phyloP scores from a whole-genome alignment of 345 rosid species.

The Salix exigua region DNA sequence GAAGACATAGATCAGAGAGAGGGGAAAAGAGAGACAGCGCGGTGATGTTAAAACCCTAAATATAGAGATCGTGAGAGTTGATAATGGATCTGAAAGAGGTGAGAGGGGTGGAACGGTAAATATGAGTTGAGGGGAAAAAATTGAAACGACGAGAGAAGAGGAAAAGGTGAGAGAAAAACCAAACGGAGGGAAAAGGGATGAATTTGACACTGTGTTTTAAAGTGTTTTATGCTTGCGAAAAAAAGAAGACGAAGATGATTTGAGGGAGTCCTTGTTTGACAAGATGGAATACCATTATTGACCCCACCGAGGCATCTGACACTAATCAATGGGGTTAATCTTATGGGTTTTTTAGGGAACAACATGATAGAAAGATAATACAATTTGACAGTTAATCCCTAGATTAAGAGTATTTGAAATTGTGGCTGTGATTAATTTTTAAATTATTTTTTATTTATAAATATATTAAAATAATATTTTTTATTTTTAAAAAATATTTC shows the following conservation, averaged over 20 bases:
- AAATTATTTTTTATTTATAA: too few species aligned
- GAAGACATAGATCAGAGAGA: background rate
- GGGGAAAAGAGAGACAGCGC: background rate
- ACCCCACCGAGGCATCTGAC: background rate
- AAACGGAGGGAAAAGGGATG: background rate
- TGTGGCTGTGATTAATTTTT: too few species aligned
- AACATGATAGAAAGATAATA: background rate
- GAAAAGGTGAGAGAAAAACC: background rate
- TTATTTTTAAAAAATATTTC: too few species aligned
- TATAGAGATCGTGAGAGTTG: background rate
- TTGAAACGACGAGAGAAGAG: background rate
- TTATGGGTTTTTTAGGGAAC: background rate
- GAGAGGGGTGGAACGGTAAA: conserved; percentile 24
- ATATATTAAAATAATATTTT: too few species aligned
- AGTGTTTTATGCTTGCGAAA: background rate
- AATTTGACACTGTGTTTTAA: background rate
- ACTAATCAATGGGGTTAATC: background rate
- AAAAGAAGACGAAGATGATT: too few species aligned
- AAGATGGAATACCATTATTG: background rate
- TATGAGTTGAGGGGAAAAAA: background rate
- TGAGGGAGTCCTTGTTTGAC: background rate
- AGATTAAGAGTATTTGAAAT: too few species aligned
- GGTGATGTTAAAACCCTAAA: conserved; percentile 8
- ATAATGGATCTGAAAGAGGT: conserved; percentile 3
- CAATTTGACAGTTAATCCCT: background rate